Evolutionary conservation across 1,139 yeast species (phyloP).

Genomic region (Candida pseudoviswanathii): DNA sequence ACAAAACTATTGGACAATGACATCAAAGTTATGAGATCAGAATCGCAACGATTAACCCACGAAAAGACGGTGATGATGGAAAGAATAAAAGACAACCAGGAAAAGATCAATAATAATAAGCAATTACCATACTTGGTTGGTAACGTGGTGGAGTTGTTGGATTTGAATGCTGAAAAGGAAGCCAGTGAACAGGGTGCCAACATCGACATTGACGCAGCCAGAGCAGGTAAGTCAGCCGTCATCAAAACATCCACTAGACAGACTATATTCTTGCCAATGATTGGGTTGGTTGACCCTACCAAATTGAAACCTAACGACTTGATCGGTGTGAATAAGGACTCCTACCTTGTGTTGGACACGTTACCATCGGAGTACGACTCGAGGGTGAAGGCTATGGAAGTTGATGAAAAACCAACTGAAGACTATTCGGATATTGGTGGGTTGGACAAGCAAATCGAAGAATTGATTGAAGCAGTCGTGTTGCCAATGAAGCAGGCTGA

Average conservation of each 20-base stretch:
- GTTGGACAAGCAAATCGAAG: constrained; percentile 95
- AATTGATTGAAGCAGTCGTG: constrained; percentile 95
- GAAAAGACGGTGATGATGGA: constrained; percentile 93
- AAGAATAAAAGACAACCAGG: constrained; percentile 93
- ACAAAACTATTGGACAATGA: constrained; percentile 91
- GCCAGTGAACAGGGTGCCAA: constrained; percentile 93
- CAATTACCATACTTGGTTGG: constrained; percentile 97
- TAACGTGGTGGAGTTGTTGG: constrained; percentile 93
- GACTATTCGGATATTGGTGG: constrained; percentile 98
- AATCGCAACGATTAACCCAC: constrained; percentile 85
- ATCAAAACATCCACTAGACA: constrained; percentile 97
- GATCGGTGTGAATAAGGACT: constrained; percentile 97
- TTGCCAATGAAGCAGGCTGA: constrained; percentile 98
- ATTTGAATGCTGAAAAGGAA: constrained; percentile 85
- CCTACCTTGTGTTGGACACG: constrained; percentile 89
- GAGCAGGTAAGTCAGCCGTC: constrained; percentile 96
- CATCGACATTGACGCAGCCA: constrained; percentile 87
- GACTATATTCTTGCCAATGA: constrained; percentile 92
- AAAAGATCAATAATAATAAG: constrained; percentile 92
- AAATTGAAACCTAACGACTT: constrained; percentile 91
- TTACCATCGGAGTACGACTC: constrained; percentile 97
- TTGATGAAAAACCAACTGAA: constrained; percentile 97
- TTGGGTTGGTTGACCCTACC: constrained; percentile 91
- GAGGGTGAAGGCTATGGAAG: constrained; percentile 98
- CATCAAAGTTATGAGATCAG: constrained; percentile 93